Base-by-base conservation (phyloP, 1,284 basidiomycete species). In the Golubevia pallescens region DNA sequence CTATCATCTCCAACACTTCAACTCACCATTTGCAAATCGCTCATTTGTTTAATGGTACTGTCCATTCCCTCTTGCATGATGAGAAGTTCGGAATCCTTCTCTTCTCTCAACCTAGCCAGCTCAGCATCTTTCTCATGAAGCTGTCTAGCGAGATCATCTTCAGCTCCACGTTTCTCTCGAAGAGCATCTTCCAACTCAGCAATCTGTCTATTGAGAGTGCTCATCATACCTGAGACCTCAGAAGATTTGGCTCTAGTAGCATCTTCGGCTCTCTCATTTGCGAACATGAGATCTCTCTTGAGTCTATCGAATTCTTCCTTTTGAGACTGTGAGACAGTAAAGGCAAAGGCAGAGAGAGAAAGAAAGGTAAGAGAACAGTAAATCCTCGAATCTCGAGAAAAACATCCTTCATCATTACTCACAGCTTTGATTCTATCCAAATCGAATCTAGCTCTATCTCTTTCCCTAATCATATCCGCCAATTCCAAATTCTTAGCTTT, bases 61-160 rank as follows among this genome's bases (percentile, higher is more conserved):
- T 98, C 96, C 92, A 99, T 93, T 52, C 94, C 93, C 86, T 96
- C 96, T 86, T 98, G 95, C 78, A 98, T 89, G 83, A 99, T 96
- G 77, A 92, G 89, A 64, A 99, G 92, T 86, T 99, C 97, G 84
- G 94, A 91, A 81, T 98, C 97, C 87, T 98, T 98, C 88, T 99
- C 97, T 14, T 99, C 95, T 58, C 93, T 89, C 14, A 93, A 85
- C 28, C 90, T 90, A 69, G 94, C 93, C 58, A 95, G 79, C 78
- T 97, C 94, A 55, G 88, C 89, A 38, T 89, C 87, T 65, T 92
- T 89, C 68, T 89, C 89, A 81, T 97, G 90, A 69, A 97, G 86
- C 86, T 93, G 94, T 70, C 86, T 86, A 21, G 95, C 88, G 16
- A 97, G 88, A 69, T 96, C 93, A 81, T 98, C 95, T 73, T 13